These are phyloP conservation scores for Trichosporon ovoides DNA, from an alignment of 1,284 basidiomycete genomes.

Conservation along the genomic window DNA sequence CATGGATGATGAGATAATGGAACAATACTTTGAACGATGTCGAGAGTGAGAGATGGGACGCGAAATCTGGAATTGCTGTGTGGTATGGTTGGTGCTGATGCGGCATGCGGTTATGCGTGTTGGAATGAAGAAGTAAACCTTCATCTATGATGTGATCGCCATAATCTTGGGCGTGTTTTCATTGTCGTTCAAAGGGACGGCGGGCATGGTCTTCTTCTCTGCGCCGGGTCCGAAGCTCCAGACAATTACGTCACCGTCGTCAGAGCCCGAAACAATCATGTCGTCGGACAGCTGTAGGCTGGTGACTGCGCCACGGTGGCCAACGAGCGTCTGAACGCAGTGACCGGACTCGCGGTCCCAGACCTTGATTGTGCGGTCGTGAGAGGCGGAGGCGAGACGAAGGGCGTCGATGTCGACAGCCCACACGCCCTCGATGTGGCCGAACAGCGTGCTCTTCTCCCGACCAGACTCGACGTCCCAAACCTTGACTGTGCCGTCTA, in stretches of 20 bases:
- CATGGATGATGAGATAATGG: conserved; percentile 4
- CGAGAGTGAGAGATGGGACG: not conserved
- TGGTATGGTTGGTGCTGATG: not conserved
- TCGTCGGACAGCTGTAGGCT: conserved; percentile 87
- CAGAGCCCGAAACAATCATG: conserved; percentile 86
- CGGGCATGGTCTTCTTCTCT: not conserved
- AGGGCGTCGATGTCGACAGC: conserved; percentile 86
- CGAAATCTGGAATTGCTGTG: not conserved
- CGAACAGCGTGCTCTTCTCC: conserved; percentile 79
- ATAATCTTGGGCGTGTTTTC: not conserved
- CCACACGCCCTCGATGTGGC: conserved; percentile 92
- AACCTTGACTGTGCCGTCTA: conserved; percentile 93
- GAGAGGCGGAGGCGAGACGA: conserved; percentile 83
- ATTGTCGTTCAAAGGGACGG: not conserved
- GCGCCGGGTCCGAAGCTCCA: conserved; percentile 63
- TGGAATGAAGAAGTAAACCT: not conserved
- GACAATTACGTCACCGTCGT: conserved; percentile 50
- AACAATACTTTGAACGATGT: not conserved
- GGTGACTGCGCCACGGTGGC: conserved; percentile 90
- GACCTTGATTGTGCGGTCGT: conserved; percentile 57
- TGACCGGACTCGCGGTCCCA: conserved; percentile 88
- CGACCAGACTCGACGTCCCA: conserved; percentile 92
- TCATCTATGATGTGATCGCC: not conserved
- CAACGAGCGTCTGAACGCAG: conserved; percentile 85
- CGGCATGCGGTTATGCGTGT: not conserved